phyloP scores from a whole-genome alignment of 2,329 filamentous ascomycete species.

The Sporothrix sp. region DNA sequence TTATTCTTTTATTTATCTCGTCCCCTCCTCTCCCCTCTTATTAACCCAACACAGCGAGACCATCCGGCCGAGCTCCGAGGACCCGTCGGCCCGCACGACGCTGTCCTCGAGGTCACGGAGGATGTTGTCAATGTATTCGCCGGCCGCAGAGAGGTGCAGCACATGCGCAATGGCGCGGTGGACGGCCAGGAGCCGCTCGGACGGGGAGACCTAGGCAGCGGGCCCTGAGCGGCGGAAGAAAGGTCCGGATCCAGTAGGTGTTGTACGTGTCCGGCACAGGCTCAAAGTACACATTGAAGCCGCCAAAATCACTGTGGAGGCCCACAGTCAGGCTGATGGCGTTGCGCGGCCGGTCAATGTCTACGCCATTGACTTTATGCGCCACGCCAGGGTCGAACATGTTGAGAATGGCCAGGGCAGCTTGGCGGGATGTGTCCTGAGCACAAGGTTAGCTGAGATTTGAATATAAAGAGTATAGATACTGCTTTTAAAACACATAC shows the following conservation, averaged over 20 bases:
- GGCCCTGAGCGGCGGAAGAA: not conserved
- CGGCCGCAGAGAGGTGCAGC: not conserved
- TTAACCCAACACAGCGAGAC: not conserved
- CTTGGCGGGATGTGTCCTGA: slow-evolving; percentile 21
- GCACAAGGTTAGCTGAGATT: too few species aligned
- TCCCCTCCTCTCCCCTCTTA: too few species aligned
- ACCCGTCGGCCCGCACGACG: not conserved
- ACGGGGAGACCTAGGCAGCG: not conserved
- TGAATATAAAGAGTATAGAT: too few species aligned
- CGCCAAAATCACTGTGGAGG: too few species aligned
- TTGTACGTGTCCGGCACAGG: not conserved
- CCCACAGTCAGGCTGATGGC: slow-evolving; percentile 24
- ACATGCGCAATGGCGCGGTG: slow-evolving; percentile 11
- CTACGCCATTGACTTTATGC: slow-evolving; percentile 28
- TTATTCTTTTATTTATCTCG: too few species aligned
- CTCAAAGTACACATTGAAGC: not conserved
- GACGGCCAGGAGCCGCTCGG: not conserved
- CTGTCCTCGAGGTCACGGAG: not conserved
- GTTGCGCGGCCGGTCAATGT: slow-evolving; percentile 32
- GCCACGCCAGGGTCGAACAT: slow-evolving; percentile 31
- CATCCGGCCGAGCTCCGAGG: not conserved
- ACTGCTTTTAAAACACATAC: too few species aligned
- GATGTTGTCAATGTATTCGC: not conserved
- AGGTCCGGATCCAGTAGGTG: not conserved
- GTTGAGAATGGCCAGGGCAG: slow-evolving; percentile 29